phyloP scores from a whole-genome alignment of 2,329 filamentous ascomycete species.

The Bipolaris cookei region DNA sequence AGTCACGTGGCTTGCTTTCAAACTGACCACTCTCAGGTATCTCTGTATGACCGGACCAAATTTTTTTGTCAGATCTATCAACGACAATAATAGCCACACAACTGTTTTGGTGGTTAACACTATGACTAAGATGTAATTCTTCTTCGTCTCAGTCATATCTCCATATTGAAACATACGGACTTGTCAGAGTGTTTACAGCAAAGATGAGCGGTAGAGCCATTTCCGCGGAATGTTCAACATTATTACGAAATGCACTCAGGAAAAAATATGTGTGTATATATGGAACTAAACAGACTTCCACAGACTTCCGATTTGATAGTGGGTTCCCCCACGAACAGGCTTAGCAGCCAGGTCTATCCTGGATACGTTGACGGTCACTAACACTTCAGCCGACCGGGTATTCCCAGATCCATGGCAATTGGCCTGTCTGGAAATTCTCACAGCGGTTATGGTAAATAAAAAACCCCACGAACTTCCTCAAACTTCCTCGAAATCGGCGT shows the following conservation, averaged over 20 bases:
- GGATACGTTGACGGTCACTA: background rate
- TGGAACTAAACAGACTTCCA: background rate
- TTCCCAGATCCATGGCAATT: background rate
- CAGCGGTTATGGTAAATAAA: background rate
- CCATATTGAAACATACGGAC: background rate
- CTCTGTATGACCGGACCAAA: background rate
- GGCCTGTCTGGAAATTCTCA: background rate
- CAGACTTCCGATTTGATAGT: background rate
- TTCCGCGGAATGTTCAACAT: too few species aligned
- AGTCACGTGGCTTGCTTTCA: constrained; percentile 43
- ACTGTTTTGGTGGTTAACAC: background rate
- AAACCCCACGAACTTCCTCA: background rate
- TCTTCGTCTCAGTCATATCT: background rate
- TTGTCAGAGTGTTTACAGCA: too few species aligned
- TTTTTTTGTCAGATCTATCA: background rate
- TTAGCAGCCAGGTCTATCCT: background rate
- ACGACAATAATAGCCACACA: background rate
- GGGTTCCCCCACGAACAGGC: background rate
- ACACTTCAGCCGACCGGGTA: background rate
- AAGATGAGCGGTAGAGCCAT: too few species aligned
- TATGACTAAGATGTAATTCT: background rate
- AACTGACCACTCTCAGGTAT: constrained; percentile 31
- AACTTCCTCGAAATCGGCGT: background rate
- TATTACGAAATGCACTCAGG: too few species aligned
- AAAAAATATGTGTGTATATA: background rate